These are phyloP conservation scores for Scleromitrula shiraiana DNA, from an alignment of 2,329 filamentous ascomycete genomes.

Conservation along the genomic window DNA sequence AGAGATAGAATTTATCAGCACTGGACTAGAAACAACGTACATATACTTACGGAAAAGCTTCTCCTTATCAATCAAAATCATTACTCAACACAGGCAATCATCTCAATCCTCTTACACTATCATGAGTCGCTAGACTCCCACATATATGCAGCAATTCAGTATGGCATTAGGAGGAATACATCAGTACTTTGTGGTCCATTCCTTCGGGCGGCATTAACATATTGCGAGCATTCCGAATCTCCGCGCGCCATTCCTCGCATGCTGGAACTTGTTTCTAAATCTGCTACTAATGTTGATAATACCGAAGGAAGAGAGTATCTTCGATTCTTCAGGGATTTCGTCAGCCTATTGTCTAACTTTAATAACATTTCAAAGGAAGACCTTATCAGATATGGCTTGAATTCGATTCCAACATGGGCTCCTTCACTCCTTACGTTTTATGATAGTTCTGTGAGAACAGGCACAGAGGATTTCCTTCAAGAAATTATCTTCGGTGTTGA, in stretches of 20 bases:
- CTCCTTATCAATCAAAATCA: slow-evolving; percentile 53
- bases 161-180: slow-evolving; percentile 21
- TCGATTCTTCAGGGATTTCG: slow-evolving; percentile 27
- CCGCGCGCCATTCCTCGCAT: slow-evolving; percentile 16
- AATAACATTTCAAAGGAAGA: slow-evolving; percentile 32
- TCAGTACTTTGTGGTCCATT: slow-evolving; percentile 20
- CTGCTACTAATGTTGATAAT: slow-evolving; percentile 20
- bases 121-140: slow-evolving; percentile 38
- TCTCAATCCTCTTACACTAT: slow-evolving; percentile 46
- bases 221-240: slow-evolving; percentile 25
- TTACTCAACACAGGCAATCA: slow-evolving; percentile 44
- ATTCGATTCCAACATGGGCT: slow-evolving; percentile 40
- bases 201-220: slow-evolving; percentile 25
- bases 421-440: slow-evolving; percentile 44
- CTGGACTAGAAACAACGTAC: slow-evolving; percentile 33
- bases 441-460: slow-evolving; percentile 37
- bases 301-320: slow-evolving; percentile 26
- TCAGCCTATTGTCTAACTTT: slow-evolving; percentile 11
- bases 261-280: slow-evolving; percentile 19
- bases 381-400: slow-evolving; percentile 31
- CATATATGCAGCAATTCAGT: slow-evolving; percentile 37
- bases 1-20: slow-evolving; percentile 38
- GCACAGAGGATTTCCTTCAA: slow-evolving; percentile 30
- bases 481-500: slow-evolving; percentile 17
- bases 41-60: slow-evolving; percentile 59